Evolutionary conservation across 169 alveolate genomes (phyloP), one percentile per base, ranked within the genome.

Genomic region (Fabrea salina): DNA sequence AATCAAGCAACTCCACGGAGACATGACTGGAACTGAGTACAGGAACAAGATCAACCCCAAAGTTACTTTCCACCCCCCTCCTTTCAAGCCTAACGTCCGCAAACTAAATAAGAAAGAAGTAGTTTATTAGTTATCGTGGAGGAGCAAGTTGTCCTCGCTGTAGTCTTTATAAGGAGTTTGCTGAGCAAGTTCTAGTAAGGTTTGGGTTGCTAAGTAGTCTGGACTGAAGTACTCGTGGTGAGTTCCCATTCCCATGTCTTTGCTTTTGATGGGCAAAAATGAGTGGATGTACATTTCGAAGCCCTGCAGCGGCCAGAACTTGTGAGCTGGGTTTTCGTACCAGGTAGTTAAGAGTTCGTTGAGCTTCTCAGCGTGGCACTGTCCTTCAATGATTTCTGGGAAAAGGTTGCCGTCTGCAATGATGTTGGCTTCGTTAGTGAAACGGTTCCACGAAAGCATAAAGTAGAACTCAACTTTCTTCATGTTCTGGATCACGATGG

Each of bases 301-400:
- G 7, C 33, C 43, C 41, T 67, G 61, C 8, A 67, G 37, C 22
- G 78, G 61, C 56, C 59, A 43, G 41, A 43, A 67, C 33, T 43
- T 67, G 19, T 67, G 56, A 8, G 78, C 61, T 7, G 78, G 78
- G 13, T n/a, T 7, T 1, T 13, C 78, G 22, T 41, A 37, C 78
- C 78, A 67, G 8, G 7, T 13, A 32, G 16, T 67, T 1, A 67
- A 16, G 44, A 67, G 32, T 39, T 40, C 43, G 33, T 22, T n/a
- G 44, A 67, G 78, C 37, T 67, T 67, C 7, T 13, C 43, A n/a
- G 78, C 44, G 30, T 67, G 56, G 37, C 41, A 37, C 33, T 67
- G 59, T 7, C 61, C 78, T 43, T 67, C 78, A 43, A 40, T 40
- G 41, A 67, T n/a, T 67, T 67, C 78, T n/a, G 78, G 78, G 78